Evolutionary conservation across 169 alveolate genomes (phyloP).

Genomic region (Eimeria necatrix): DNA sequence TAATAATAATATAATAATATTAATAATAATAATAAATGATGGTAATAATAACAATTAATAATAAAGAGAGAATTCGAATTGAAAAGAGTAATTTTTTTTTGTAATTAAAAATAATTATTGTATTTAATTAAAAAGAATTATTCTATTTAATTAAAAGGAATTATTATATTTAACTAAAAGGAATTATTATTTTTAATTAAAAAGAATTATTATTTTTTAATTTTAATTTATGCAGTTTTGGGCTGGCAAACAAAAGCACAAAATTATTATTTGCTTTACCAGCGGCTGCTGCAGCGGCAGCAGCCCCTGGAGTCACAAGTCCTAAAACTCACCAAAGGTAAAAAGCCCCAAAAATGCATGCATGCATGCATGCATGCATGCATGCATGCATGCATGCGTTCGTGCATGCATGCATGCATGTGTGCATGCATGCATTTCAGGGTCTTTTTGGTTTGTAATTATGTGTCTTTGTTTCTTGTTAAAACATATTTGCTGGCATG

Average conservation of each 20-base stretch:
- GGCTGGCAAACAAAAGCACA: constrained; percentile 22
- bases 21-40: too few species aligned
- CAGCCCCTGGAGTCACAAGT: not conserved
- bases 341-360: not conserved
- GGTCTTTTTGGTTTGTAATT: not conserved
- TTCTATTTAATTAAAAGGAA: not conserved
- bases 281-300: not conserved
- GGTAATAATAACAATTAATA: too few species aligned
- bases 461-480: not conserved
- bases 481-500: not conserved
- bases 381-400: not conserved
- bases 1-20: too few species aligned
- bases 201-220: not conserved
- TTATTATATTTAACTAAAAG: not conserved
- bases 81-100: not conserved
- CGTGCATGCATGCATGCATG: not conserved
- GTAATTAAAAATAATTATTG: not conserved
- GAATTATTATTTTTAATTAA: not conserved
- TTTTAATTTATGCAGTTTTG: not conserved
- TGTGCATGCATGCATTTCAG: not conserved
- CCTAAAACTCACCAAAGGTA: not conserved
- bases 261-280: constrained; percentile 42
- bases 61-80: not conserved
- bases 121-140: not conserved
- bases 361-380: not conserved